Base-by-base conservation (phyloP, 2,329 filamentous ascomycete genomes). In the Diaporthe batatas region DNA sequence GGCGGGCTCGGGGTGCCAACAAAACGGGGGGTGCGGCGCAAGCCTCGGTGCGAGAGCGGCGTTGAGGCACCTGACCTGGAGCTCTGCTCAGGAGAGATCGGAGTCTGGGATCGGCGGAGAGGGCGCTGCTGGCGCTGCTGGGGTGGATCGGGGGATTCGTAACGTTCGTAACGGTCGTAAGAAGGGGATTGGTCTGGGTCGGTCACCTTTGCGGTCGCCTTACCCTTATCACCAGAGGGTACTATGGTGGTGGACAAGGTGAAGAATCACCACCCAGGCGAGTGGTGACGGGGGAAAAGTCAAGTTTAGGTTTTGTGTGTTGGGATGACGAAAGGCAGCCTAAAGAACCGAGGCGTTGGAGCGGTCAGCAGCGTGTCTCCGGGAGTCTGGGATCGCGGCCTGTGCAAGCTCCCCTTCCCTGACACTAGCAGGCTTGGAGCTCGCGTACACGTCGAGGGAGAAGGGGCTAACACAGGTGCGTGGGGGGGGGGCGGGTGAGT, bases 241-340 rank as follows among this genome's bases (percentile, higher is more conserved):
- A 78, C 79, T 78, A 79, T 78, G 78, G 78, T 81, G 76, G 82
- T 80, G 79, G 84, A 88, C 86, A 89, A 88, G 82, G 80, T 84
- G 86, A 82, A 79, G 73, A 75, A 67, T 80, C 81, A 83, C 83
- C 84, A 85, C 83, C 80, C 77, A 59, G 68, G 73, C 73, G 76
- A 79, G 81, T 81, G 84, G 82, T 80, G 81, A 78, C 68, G 49
- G 58, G 49, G 74, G 64, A 75, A 74, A 42, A 94, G 75, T 91
- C 92, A 81, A 93, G 92, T 80, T 93, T 91, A 14, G 36, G 32
- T 57, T 54, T 92, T 91, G 78, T 89, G 78, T 89, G 80, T 39
- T 32, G n/a, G 67, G 36, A 44, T 29, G 53, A 59, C 51, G 47
- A 75, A 74, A 67, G 55, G 34, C 49, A 16, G 67, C 65, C 69